Evolutionary conservation across 768 basidiomycete genomes (phyloP).

Genomic region (Russula abietina): DNA sequence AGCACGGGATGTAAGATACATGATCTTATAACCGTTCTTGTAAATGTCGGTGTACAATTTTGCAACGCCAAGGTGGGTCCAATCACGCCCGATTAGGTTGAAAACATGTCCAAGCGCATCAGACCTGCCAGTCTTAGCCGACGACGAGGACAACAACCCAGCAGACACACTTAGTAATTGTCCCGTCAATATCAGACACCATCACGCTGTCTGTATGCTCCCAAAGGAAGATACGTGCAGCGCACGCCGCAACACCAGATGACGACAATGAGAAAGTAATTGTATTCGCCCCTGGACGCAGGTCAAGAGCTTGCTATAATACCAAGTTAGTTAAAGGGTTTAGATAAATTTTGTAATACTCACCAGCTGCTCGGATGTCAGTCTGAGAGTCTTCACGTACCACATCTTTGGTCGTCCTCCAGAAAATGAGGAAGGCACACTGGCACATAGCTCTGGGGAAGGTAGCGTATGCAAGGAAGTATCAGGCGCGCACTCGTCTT

Average conservation of each 20-base stretch:
- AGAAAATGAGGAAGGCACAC: background rate
- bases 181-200: constrained; percentile 97
- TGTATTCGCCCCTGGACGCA: constrained; percentile 83
- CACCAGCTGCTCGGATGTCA: constrained; percentile 93
- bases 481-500: background rate
- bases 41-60: constrained; percentile 95
- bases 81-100: constrained; percentile 95
- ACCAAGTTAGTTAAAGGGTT: background rate
- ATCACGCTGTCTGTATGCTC: constrained; percentile 86
- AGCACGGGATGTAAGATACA: constrained; percentile 95
- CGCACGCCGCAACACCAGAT: constrained; percentile 74
- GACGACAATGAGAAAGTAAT: constrained; percentile 91
- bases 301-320: constrained; percentile 69
- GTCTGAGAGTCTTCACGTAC: constrained; percentile 85
- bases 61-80: constrained; percentile 96
- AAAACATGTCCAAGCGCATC: constrained; percentile 96
- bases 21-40: constrained; percentile 94
- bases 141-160: background rate
- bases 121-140: constrained; percentile 47
- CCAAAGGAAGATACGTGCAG: constrained; percentile 94
- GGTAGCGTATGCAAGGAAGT: background rate
- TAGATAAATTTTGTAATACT: constrained; percentile 27
- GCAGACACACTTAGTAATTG: constrained; percentile 83
- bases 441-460: background rate
- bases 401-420: constrained; percentile 37